Evolutionary conservation across 306 rosid genomes (phyloP).

Genomic region (Lotus japonicus): DNA sequence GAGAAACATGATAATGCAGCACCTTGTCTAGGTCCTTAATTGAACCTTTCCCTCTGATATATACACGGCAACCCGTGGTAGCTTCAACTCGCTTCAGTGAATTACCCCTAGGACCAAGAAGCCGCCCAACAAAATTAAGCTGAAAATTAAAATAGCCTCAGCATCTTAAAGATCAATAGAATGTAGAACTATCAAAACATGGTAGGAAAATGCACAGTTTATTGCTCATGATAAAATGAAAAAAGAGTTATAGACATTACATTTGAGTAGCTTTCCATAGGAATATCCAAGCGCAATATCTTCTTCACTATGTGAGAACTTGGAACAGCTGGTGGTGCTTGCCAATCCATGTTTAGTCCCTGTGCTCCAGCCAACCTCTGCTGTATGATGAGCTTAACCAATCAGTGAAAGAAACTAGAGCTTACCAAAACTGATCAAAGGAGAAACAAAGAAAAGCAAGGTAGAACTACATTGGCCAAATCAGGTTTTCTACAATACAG

Average conservation of each 20-base stretch:
- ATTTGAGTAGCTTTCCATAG: slow-evolving; percentile 42
- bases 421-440: not conserved
- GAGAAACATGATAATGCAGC: not conserved
- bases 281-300: slow-evolving; percentile 53
- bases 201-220: not conserved
- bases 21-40: slow-evolving; percentile 54
- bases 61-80: slow-evolving; percentile 55
- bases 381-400: slow-evolving; percentile 5
- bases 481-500: not conserved
- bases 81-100: slow-evolving; percentile 56
- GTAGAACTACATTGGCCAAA: not conserved
- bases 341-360: slow-evolving; percentile 41
- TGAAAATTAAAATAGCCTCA: slow-evolving; percentile 26
- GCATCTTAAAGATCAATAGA: not conserved
- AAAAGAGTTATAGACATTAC: slow-evolving; percentile 25
- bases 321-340: slow-evolving; percentile 29
- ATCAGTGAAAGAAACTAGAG: slow-evolving; percentile 21
- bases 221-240: not conserved
- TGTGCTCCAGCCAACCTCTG: slow-evolving; percentile 41
- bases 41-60: slow-evolving; percentile 55
- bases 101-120: slow-evolving; percentile 60
- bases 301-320: slow-evolving; percentile 40
- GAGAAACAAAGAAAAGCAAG: not conserved
- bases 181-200: not conserved
- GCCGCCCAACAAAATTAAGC: slow-evolving; percentile 58